Evolutionary conservation across 805 yeast genomes (phyloP).

Genomic region (Yarrowia sp.): DNA sequence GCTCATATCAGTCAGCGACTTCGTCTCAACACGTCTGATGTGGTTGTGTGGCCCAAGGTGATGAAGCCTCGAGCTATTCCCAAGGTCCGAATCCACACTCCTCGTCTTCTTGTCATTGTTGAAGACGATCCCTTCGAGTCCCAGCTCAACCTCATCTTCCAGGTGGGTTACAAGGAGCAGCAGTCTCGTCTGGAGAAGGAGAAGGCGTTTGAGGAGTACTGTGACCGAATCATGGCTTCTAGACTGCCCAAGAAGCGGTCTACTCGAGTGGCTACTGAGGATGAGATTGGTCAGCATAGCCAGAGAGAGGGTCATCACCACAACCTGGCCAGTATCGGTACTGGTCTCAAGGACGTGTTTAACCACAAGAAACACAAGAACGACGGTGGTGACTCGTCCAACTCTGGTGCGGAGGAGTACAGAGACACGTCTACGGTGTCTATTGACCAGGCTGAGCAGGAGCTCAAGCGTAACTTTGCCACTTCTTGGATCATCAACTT

Average conservation of each 20-base stretch:
- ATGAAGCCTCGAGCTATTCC: slow-evolving; percentile 42
- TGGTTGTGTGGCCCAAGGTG: slow-evolving; percentile 26
- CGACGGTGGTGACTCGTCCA: not conserved
- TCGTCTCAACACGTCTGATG: slow-evolving; percentile 29
- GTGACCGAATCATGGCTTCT: slow-evolving; percentile 31
- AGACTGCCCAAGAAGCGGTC: slow-evolving; percentile 26
- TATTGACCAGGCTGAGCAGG: slow-evolving; percentile 39
- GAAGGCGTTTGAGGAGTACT: slow-evolving; percentile 43
- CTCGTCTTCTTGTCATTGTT: slow-evolving; percentile 57
- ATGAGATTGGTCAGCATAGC: not conserved
- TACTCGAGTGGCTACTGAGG: slow-evolving; percentile 17
- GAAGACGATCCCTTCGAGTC: slow-evolving; percentile 91
- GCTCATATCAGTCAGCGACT: slow-evolving; percentile 47
- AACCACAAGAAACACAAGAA: slow-evolving; percentile 13
- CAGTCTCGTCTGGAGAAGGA: slow-evolving; percentile 54
- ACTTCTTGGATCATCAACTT: slow-evolving; percentile 72
- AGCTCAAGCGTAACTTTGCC: slow-evolving; percentile 50
- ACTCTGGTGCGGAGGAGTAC: slow-evolving; percentile 4
- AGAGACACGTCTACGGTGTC: slow-evolving; percentile 30
- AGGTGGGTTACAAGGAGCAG: slow-evolving; percentile 59
- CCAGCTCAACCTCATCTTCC: slow-evolving; percentile 61
- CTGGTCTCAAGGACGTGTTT: slow-evolving; percentile 16
- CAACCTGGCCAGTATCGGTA: not conserved
- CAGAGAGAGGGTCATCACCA: not conserved
- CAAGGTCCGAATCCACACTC: slow-evolving; percentile 52